Evolutionary conservation across 768 basidiomycete species (phyloP).

Genomic region (Mycena kentingensis): DNA sequence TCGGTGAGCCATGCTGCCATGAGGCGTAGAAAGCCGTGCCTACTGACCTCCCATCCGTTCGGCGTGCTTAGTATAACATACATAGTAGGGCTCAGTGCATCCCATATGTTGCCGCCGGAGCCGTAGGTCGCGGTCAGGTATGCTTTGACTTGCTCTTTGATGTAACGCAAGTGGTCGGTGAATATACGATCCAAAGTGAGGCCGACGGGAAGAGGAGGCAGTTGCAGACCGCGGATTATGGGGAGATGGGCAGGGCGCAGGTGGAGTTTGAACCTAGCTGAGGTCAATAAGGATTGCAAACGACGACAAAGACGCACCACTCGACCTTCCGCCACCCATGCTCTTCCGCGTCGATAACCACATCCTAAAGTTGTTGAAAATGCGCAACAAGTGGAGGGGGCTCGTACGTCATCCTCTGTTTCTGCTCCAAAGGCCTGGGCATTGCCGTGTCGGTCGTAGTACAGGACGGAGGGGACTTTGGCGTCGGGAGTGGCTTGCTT

Average conservation of each 20-base stretch:
- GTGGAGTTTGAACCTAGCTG: slow-evolving; percentile 22
- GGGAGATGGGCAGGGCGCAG: slow-evolving; percentile 25
- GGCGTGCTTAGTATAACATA: slow-evolving; percentile 26
- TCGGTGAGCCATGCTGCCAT: too few relatives aligned
- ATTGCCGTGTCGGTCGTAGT: slow-evolving; percentile 20
- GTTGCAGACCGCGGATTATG: slow-evolving; percentile 20
- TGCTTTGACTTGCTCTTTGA: slow-evolving; percentile 22
- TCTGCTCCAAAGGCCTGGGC: slow-evolving; percentile 25
- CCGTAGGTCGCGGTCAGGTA: slow-evolving; percentile 20
- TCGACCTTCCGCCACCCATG: slow-evolving; percentile 16
- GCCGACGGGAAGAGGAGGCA: slow-evolving; percentile 17
- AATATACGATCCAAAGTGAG: slow-evolving; percentile 22
- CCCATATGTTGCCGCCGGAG: slow-evolving; percentile 22
- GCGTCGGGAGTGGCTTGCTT: slow-evolving; percentile 26
- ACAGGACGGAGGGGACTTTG: slow-evolving; percentile 26
- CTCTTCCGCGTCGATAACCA: slow-evolving; percentile 16
- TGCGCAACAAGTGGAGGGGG: not conserved
- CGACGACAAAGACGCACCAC: slow-evolving; percentile 3
- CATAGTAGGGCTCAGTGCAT: slow-evolving; percentile 17
- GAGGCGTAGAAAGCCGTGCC: too few relatives aligned
- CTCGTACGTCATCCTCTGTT: slow-evolving; percentile 20
- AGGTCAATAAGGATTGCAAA: not conserved
- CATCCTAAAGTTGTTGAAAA: too few relatives aligned
- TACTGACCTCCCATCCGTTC: slow-evolving; percentile 31
- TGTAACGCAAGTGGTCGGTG: slow-evolving; percentile 20